phyloP scores from a whole-genome alignment of 2,329 filamentous ascomycete genomes.

The Colletotrichum agaves region DNA sequence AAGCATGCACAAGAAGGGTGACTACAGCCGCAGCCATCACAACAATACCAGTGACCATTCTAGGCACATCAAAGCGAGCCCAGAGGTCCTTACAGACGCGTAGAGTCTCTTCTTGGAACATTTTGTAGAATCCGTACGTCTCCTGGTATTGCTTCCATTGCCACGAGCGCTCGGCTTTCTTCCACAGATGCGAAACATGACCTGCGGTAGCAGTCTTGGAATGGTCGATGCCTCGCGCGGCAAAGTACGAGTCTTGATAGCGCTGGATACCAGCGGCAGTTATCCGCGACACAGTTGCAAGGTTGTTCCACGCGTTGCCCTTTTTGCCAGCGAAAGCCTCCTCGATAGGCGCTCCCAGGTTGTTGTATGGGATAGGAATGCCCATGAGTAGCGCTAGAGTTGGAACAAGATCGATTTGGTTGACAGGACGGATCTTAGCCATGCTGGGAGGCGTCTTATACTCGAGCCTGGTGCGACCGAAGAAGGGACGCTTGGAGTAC shows the following conservation, averaged over 20 bases:
- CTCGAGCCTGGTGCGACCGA: constrained; percentile 78
- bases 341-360: constrained; percentile 90
- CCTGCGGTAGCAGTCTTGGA: constrained; percentile 57
- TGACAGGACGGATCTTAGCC: constrained; percentile 79
- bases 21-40: constrained; percentile 76
- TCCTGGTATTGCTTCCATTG: constrained; percentile 51
- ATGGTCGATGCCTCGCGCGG: constrained; percentile 75
- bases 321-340: constrained; percentile 84
- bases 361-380: constrained; percentile 95
- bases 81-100: constrained; percentile 84
- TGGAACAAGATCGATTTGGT: constrained; percentile 95
- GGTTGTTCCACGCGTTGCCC: constrained; percentile 78
- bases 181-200: constrained; percentile 55
- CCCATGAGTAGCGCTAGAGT: constrained; percentile 89
- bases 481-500: constrained; percentile 90
- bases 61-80: constrained; percentile 89
- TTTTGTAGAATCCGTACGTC: constrained; percentile 69
- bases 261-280: constrained; percentile 87
- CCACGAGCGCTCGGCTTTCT: constrained; percentile 58
- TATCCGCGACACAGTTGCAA: constrained; percentile 81
- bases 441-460: constrained; percentile 69
- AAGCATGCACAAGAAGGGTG: constrained; percentile 78
- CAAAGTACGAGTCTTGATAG: constrained; percentile 87
- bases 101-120: constrained; percentile 83
- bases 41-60: constrained; percentile 83